Conservation (phyloP, 2,329 filamentous ascomycete species). For the Neurospora sp. region DNA sequence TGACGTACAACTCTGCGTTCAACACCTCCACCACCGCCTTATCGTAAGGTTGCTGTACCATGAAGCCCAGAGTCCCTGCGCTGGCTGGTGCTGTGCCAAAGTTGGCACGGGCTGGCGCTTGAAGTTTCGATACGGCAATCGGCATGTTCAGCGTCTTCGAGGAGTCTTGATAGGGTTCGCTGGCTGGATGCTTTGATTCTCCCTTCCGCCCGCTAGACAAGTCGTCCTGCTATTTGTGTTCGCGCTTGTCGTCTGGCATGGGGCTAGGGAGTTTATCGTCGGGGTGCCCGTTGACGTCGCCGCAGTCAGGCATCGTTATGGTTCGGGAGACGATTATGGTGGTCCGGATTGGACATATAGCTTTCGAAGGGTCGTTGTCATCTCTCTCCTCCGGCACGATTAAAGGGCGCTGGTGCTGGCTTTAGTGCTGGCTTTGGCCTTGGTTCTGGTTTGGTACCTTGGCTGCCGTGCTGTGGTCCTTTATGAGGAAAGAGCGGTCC, state of each 20-base stretch:
- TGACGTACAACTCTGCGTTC: slow-evolving; percentile 3
- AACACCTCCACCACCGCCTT: background rate
- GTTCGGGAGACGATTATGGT: too few species aligned
- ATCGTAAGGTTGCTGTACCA: too few species aligned
- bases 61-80: too few species aligned
- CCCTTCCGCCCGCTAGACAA: background rate
- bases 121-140: background rate
- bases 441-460: background rate
- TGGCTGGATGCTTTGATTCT: background rate
- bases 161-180: background rate
- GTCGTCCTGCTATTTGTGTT: background rate
- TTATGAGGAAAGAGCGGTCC: background rate
- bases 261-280: too few species aligned
- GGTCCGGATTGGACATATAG: background rate
- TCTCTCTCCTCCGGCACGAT: too few species aligned
- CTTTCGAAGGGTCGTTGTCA: background rate
- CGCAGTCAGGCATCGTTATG: background rate
- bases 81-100: background rate
- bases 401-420: background rate
- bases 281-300: background rate
- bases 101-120: background rate
- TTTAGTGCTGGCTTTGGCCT: background rate
- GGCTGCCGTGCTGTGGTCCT: background rate
- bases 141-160: background rate
- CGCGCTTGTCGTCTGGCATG: background rate